These are phyloP conservation scores for Carex parvula DNA, from an alignment of 176 grass and related monocot species.

Conservation along the genomic window DNA sequence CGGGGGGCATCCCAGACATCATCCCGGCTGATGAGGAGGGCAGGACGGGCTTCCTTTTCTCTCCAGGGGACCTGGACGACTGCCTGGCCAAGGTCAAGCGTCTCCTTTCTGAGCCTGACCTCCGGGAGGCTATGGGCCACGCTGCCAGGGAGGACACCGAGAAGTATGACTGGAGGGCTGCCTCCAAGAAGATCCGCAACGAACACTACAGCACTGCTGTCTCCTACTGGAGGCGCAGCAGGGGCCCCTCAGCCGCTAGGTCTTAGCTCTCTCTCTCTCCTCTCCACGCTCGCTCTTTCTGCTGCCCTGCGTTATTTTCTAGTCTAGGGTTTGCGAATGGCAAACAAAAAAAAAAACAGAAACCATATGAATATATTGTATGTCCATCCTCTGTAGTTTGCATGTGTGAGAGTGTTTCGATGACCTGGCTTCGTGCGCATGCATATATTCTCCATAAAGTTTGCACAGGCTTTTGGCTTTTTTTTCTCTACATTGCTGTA, in stretches of 20 bases:
- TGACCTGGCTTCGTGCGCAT: not conserved
- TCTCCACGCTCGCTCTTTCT: slow-evolving; percentile 12
- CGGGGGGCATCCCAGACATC: slow-evolving; percentile 89
- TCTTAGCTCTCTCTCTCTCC: not conserved
- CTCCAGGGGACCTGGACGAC: slow-evolving; percentile 75
- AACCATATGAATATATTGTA: slow-evolving; percentile 4
- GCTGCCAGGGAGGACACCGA: slow-evolving; percentile 82
- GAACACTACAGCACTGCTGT: slow-evolving; percentile 70
- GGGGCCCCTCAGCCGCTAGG: slow-evolving; percentile 33
- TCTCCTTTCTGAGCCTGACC: slow-evolving; percentile 39
- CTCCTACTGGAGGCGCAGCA: slow-evolving; percentile 66
- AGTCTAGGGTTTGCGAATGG: slow-evolving; percentile 18
- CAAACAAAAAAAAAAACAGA: not conserved
- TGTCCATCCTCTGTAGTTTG: slow-evolving; percentile 16
- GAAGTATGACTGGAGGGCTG: slow-evolving; percentile 83
- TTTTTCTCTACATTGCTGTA: slow-evolving; percentile 24
- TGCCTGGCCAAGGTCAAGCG: slow-evolving; percentile 71
- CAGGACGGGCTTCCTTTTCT: slow-evolving; percentile 74
- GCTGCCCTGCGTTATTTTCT: slow-evolving; percentile 21
- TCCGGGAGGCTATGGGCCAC: slow-evolving; percentile 58
- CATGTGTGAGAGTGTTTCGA: slow-evolving; percentile 8
- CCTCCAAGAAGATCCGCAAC: slow-evolving; percentile 68
- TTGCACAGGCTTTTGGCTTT: not conserved
- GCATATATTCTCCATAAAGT: slow-evolving; percentile 18
- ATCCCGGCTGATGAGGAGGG: slow-evolving; percentile 81